These are phyloP conservation scores for Eimeria sp. DNA, from an alignment of 169 alveolate genomes.

Conservation along the genomic window DNA sequence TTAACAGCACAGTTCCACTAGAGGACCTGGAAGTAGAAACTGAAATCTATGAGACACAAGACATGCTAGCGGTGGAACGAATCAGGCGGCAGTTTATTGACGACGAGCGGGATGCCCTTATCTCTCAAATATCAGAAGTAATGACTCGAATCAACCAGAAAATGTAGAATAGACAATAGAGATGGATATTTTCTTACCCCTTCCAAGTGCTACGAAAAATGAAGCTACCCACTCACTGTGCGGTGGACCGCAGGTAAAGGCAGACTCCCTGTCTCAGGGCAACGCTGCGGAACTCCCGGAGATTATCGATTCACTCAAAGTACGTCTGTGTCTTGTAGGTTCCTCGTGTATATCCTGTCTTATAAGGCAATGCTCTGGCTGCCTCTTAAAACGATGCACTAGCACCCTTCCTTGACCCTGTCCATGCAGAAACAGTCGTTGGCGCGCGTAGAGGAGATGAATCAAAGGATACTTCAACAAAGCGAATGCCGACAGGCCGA, in stretches of 20 bases:
- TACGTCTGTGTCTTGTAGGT: neutral
- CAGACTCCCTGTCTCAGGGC: neutral
- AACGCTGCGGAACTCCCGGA: neutral
- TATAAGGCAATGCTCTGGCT: neutral
- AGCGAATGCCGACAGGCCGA: slow-evolving; percentile 10
- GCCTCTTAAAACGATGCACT: neutral
- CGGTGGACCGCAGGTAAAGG: slow-evolving; percentile 11
- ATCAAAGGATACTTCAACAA: slow-evolving; percentile 1
- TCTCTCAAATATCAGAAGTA: slow-evolving; percentile 19
- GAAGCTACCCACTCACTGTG: neutral
- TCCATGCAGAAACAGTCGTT: slow-evolving; percentile 14
- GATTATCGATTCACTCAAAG: slow-evolving; percentile 29
- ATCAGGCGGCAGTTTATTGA: slow-evolving; percentile 29
- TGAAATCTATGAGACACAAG: neutral
- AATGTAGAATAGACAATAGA: neutral
- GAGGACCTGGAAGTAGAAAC: slow-evolving; percentile 23
- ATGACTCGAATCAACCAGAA: neutral
- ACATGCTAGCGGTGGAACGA: slow-evolving; percentile 1
- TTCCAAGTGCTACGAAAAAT: neutral
- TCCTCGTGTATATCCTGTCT: neutral
- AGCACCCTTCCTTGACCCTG: neutral
- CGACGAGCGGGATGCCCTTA: slow-evolving; percentile 41
- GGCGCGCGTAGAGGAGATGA: slow-evolving; percentile 16
- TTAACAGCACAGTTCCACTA: slow-evolving; percentile 26
- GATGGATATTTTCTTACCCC: neutral